These are phyloP conservation scores for Thermomucor indicae-seudaticae DNA, from an alignment of 371 early-diverging fungal species.

Conservation along the genomic window DNA sequence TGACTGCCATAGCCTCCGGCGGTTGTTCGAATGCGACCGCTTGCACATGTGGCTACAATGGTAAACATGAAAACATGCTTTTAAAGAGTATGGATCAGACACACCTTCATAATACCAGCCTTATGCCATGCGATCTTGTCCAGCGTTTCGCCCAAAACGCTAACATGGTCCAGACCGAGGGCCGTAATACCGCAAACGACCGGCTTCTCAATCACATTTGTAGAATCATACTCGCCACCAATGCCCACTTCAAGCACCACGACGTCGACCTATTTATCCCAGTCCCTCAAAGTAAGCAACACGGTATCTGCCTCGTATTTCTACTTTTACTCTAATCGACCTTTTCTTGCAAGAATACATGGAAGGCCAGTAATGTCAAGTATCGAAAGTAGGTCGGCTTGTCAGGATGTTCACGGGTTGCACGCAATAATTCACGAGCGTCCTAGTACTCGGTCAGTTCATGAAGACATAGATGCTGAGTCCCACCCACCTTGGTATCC, in stretches of 20 bases:
- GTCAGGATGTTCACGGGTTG: slow-evolving; percentile 43
- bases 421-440: slow-evolving; percentile 21
- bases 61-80: no score
- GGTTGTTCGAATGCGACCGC: slow-evolving; percentile 71
- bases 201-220: slow-evolving; percentile 72
- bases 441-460: slow-evolving; percentile 4
- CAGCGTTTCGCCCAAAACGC: slow-evolving; percentile 70
- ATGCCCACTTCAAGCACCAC: slow-evolving; percentile 83
- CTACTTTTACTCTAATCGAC: slow-evolving; percentile 12
- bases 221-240: slow-evolving; percentile 84
- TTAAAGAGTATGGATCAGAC: no score
- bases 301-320: background rate
- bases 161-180: slow-evolving; percentile 78
- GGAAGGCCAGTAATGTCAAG: slow-evolving; percentile 86
- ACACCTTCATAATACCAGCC: slow-evolving; percentile 84
- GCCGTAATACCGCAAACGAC: slow-evolving; percentile 79
- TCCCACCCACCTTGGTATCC: slow-evolving; percentile 10
- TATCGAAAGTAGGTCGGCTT: slow-evolving; percentile 90
- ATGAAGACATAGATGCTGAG: background rate
- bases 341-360: slow-evolving; percentile 80
- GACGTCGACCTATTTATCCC: slow-evolving; percentile 70
- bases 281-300: no score
- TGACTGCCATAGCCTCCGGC: slow-evolving; percentile 63
- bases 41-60: slow-evolving; percentile 59
- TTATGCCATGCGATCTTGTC: slow-evolving; percentile 93